Conservation (phyloP, 23 red algal species). For the Agarophyton chilense region DNA sequence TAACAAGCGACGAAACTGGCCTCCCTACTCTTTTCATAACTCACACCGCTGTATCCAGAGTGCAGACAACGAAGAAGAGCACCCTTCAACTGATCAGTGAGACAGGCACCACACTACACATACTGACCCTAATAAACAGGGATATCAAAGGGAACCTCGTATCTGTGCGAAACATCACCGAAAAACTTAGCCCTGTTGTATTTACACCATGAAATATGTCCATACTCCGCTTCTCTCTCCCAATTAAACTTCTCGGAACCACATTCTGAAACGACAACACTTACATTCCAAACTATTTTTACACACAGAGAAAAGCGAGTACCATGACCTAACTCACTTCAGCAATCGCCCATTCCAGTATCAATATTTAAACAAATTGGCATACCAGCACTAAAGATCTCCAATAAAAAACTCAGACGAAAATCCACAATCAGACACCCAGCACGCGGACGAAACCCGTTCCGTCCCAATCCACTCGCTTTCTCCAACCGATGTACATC, state of each 20-base stretch:
- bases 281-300: neutral
- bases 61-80: neutral
- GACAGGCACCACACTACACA: neutral
- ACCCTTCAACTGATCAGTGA: neutral
- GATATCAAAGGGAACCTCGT: slow-evolving; percentile 3
- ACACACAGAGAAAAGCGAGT: neutral
- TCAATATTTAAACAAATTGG: too few species aligned
- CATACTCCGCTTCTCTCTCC: neutral
- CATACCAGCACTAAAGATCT: too few species aligned
- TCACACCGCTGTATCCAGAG: neutral
- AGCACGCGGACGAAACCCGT: too few species aligned
- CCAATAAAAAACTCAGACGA: too few species aligned
- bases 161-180: neutral
- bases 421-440: too few species aligned
- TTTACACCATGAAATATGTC: neutral
- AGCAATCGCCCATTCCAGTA: neutral
- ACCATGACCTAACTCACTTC: neutral
- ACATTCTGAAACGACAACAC: neutral
- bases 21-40: neutral
- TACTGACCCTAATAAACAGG: neutral
- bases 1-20: neutral
- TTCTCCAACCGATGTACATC: too few species aligned
- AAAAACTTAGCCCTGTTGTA: neutral
- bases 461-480: too few species aligned
- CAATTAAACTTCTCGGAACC: neutral